Evolutionary conservation across 2,329 filamentous ascomycete species (phyloP).

Genomic region (Clonostachys sp.): DNA sequence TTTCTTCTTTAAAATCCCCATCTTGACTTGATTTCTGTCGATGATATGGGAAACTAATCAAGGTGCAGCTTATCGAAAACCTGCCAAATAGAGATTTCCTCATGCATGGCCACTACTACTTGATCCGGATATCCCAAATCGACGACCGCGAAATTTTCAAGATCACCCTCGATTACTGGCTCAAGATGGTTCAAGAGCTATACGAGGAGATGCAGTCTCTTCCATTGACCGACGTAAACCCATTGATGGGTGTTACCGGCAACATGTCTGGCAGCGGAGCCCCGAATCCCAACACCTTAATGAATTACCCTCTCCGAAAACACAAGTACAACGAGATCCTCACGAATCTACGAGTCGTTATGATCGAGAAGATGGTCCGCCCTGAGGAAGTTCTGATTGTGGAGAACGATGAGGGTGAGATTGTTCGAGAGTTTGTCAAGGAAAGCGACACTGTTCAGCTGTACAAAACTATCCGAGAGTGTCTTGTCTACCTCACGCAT

Average conservation of each 20-base stretch:
- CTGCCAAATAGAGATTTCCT: conserved; percentile 93
- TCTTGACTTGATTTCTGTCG: conserved; percentile 5
- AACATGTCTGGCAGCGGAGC: conserved; percentile 75
- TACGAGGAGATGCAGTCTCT: conserved; percentile 99
- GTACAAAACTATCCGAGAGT: conserved; percentile 98
- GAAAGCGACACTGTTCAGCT: conserved; percentile 98
- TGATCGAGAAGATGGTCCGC: conserved; percentile 99
- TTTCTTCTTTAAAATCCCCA: conserved; percentile 5
- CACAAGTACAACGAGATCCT: conserved; percentile 96
- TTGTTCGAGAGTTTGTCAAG: conserved; percentile 98
- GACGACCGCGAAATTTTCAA: conserved; percentile 99
- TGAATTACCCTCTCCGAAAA: conserved; percentile 90
- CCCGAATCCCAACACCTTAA: conserved; percentile 77
- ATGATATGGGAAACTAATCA: conserved; percentile 3
- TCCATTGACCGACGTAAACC: conserved; percentile 88
- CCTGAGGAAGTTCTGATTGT: conserved; percentile 97
- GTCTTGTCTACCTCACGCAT: conserved; percentile 94
- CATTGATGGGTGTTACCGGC: conserved; percentile 73
- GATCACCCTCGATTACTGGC: conserved; percentile 98
- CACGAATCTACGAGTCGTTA: conserved; percentile 90
- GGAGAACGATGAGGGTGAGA: conserved; percentile 99
- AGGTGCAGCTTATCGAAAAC: conserved; percentile 77
- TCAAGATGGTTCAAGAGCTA: conserved; percentile 93
- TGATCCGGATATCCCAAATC: conserved; percentile 97
- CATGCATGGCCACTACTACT: conserved; percentile 93